Percentiles rank a stretch among this genome's conserved stretches.
Conservation (phyloP, 2,329 filamentous ascomycete genomes). For the Shiraia sp. region DNA sequence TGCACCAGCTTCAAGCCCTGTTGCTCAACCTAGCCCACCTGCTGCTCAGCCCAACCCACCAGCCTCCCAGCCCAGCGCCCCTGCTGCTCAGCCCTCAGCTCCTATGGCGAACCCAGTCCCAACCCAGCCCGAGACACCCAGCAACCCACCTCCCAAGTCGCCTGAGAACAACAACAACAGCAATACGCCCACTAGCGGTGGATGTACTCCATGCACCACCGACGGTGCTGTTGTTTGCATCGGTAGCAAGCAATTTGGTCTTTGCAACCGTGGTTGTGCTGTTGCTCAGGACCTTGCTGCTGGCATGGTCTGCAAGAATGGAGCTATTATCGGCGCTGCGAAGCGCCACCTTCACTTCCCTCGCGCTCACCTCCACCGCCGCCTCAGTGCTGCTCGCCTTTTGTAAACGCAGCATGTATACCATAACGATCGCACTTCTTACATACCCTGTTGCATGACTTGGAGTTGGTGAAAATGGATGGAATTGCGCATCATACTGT, state of each 20-base stretch:
- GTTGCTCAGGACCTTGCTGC: conserved; percentile 46
- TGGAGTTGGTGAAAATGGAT: conserved; percentile 22
- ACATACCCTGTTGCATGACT: conserved; percentile 19
- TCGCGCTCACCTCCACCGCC: conserved; percentile 35
- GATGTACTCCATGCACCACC: conserved; percentile 43
- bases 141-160: conserved; percentile 7
- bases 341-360: conserved; percentile 26
- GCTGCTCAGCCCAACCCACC: conserved; percentile 4
- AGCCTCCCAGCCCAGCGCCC: conserved; percentile 2
- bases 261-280: conserved; percentile 51
- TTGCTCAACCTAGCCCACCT: not conserved
- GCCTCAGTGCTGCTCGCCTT: conserved; percentile 27
- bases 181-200: conserved; percentile 13
- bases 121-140: conserved; percentile 11
- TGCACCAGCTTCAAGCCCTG: conserved; percentile 12
- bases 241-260: conserved; percentile 46
- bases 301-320: conserved; percentile 48
- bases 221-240: conserved; percentile 51
- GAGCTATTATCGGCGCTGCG: conserved; percentile 19
- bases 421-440: conserved; percentile 3
- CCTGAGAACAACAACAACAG: conserved; percentile 15
- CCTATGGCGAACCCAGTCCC: conserved; percentile 4
- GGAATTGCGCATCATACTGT: conserved; percentile 10
- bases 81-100: conserved; percentile 14
- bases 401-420: conserved; percentile 15